Base-by-base conservation (phyloP, 768 basidiomycete species). In the Podaxis sp. region DNA sequence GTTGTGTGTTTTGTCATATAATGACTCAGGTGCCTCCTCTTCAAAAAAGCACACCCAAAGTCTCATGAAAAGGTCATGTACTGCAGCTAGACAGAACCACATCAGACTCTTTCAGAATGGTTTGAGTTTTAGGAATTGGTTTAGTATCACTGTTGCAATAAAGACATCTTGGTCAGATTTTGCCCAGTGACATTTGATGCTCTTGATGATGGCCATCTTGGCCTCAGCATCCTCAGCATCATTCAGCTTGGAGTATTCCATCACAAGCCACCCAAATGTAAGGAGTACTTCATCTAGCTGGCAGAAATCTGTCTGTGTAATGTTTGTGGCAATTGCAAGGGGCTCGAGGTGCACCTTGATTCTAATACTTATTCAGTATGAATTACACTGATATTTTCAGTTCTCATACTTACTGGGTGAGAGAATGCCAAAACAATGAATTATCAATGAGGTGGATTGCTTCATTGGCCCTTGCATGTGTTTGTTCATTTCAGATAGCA, bases 91-190 rank as follows among this genome's bases (percentile, higher is more conserved):
- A 10, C 17, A 4, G 17, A 6, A 13, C 17, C 12, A 2, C n/a
- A n/a, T n/a, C n/a, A 56, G 20, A 22, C 1, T 7, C n/a, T 40
- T 48, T 20, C 22, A 37, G 46, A 61, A 58, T 12, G 33, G 60
- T 1, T 20, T 22, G 37, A 56, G 22, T 17, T 26, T 17, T 41
- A 20, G 49, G 37, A 60, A 62, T 8, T 60, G 66, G 44, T 69
- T 67, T 38, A 67, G 54, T 15, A 69, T 17, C 20, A 67, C 30
- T 40, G 64, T 55, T n/a, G 65, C 63, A 46, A 69, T 57, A 33
- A 67, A 69, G 12, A 60, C 37, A 3, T 41, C 62, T 48, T 69
- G 66, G 57, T 69, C 64, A 3, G 68, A 66, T 13, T 64, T 65
- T 0, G 55, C 55, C 68, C 66, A 69, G 15, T 61, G 62, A 46